Conservation (phyloP, 2,329 filamentous ascomycete species). For the Magnaporthiopsis poae region DNA sequence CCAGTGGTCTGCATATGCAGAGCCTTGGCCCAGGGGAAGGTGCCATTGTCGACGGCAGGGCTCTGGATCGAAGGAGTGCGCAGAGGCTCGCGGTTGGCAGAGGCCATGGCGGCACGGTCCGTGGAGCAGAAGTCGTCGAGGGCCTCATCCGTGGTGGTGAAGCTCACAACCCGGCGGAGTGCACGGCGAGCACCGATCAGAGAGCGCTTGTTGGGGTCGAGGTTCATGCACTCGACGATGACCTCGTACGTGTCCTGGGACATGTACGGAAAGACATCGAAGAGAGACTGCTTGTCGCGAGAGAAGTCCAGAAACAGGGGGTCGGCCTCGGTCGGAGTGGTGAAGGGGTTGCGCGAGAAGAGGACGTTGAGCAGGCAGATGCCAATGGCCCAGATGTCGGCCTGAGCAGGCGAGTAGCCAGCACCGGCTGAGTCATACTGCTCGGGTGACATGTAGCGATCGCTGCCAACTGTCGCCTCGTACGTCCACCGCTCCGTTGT, state of each 20-base stretch:
- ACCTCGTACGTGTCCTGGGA: conserved; percentile 96
- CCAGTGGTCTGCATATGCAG: conserved; percentile 57
- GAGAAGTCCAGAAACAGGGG: conserved; percentile 88
- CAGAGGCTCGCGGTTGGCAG: conserved; percentile 86
- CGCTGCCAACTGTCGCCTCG: conserved; percentile 88
- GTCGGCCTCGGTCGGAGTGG: conserved; percentile 79
- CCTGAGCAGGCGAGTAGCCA: conserved; percentile 86
- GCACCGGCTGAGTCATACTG: conserved; percentile 82
- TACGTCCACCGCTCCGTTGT: conserved; percentile 83
- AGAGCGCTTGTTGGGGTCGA: conserved; percentile 84
- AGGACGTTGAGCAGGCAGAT: conserved; percentile 94
- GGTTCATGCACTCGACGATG: conserved; percentile 76
- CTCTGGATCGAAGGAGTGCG: conserved; percentile 91
- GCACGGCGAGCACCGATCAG: conserved; percentile 67
- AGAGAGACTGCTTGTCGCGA: conserved; percentile 86
- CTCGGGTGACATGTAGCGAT: conserved; percentile 98
- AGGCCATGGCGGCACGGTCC: conserved; percentile 66
- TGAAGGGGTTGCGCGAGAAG: conserved; percentile 94
- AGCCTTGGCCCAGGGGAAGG: conserved; percentile 92
- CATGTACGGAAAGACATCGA: conserved; percentile 97
- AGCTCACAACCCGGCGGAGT: conserved; percentile 70
- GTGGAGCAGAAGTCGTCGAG: conserved; percentile 88
- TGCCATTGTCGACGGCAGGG: conserved; percentile 66
- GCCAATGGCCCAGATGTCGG: conserved; percentile 94
- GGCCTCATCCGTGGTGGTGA: conserved; percentile 85